Percentiles rank a stretch among this genome's conserved stretches.
These are phyloP conservation scores for Pichia cactophila DNA, from an alignment of 1,139 yeast species.

Conservation along the genomic window DNA sequence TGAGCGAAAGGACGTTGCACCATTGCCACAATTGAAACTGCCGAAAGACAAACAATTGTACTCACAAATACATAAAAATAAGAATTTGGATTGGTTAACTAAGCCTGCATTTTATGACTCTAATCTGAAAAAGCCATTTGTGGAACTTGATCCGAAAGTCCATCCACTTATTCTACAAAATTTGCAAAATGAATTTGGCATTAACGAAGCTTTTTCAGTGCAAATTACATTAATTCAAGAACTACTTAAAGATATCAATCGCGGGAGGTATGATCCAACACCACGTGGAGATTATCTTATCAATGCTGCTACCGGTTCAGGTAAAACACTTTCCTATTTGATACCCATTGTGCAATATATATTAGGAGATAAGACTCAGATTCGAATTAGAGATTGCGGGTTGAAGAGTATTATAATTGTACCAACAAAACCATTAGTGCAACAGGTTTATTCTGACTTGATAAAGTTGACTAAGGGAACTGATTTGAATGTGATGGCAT, in stretches of 20 bases:
- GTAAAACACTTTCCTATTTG: slow-evolving; percentile 86
- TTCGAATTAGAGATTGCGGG: slow-evolving; percentile 55
- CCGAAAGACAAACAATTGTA: slow-evolving; percentile 42
- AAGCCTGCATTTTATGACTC: slow-evolving; percentile 53
- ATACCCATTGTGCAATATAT: slow-evolving; percentile 75
- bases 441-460: slow-evolving; percentile 69
- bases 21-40: slow-evolving; percentile 75
- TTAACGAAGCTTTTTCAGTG: slow-evolving; percentile 63
- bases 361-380: slow-evolving; percentile 24
- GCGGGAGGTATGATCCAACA: slow-evolving; percentile 48
- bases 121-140: slow-evolving; percentile 35
- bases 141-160: slow-evolving; percentile 33
- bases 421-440: slow-evolving; percentile 84
- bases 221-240: slow-evolving; percentile 61
- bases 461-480: slow-evolving; percentile 59
- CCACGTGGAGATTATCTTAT: slow-evolving; percentile 69
- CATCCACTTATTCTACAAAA: slow-evolving; percentile 37
- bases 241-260: slow-evolving; percentile 42
- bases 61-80: slow-evolving; percentile 34
- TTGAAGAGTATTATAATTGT: slow-evolving; percentile 72
- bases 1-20: slow-evolving; percentile 48
- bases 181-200: slow-evolving; percentile 36
- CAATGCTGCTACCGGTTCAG: slow-evolving; percentile 94
- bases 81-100: slow-evolving; percentile 58
- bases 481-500: slow-evolving; percentile 49